Evolutionary conservation across 306 rosid species (phyloP), one percentile per base, ranked within the genome.

Genomic region (Trifolium dubium): DNA sequence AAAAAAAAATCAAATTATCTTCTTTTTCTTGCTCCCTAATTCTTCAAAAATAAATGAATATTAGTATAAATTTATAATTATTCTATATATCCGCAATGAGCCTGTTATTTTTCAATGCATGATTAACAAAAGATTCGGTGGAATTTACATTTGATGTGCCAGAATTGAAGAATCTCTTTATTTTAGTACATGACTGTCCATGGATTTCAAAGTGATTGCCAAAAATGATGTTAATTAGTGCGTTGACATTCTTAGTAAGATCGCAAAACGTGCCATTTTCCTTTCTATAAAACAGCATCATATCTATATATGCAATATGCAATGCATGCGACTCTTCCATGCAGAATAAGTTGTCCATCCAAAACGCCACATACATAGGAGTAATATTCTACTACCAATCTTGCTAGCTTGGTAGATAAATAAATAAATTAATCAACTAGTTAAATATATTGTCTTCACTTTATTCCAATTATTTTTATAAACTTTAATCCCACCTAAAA

Each of bases 221-320:
- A 12, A 70, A 35, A 68, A 69, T 28, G 43, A 4, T 55, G 8
- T 10, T 29, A 46, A 41, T 63, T 64, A 23, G 47, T 69, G 71
- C 66, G 74, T 79, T 79, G 83, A 79, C 79, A 73, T 79, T 79
- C 75, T 79, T 12, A 37, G 40, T 37, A 6, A 23, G n/a, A 17
- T 44, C 43, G 4, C 10, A 68, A 14, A 61, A 32, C 66, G 66
- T 39, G 46, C 3, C 14, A 49, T 63, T 64, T 59, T 59, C 0
- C 59, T 3, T 43, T 5, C 3, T 11, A 31, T 19, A 37, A 39
- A 64, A 64, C 31, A 19, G 69, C 32, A 37, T 37, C 49, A 18
- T 37, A 9, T 37, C 30, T n/a, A n/a, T n/a, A n/a, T n/a, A n/a
- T n/a, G 28, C 28, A 34, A 30, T 2, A 29, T 6, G 6, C 8